A percentile compares a stretch with the other conserved stretches of the same genome.
Evolutionary conservation across 1,284 basidiomycete genomes (phyloP).

Genomic region (Sanghuangporus baumii): DNA sequence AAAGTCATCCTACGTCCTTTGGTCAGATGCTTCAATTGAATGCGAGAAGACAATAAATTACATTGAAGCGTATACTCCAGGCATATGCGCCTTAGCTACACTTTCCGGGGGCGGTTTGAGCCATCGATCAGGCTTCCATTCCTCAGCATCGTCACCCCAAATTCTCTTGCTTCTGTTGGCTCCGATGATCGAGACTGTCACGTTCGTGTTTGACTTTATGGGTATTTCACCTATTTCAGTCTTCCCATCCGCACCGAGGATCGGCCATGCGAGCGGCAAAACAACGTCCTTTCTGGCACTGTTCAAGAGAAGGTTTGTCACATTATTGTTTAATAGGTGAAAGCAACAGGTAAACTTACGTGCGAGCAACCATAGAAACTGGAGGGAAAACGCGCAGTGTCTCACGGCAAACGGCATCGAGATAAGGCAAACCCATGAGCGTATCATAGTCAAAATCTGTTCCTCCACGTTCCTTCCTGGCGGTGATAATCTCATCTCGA

Average conservation of each 20-base stretch:
- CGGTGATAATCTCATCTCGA: slow-evolving; percentile 20
- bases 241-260: neutral
- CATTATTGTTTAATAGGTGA: neutral
- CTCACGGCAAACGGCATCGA: slow-evolving; percentile 36
- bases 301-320: neutral
- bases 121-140: slow-evolving; percentile 15
- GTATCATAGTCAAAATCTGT: neutral
- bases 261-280: slow-evolving; percentile 10
- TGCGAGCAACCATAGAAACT: slow-evolving; percentile 24
- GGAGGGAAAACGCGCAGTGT: slow-evolving; percentile 33
- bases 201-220: slow-evolving; percentile 4
- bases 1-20: slow-evolving; percentile 31
- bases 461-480: slow-evolving; percentile 19
- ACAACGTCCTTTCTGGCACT: slow-evolving; percentile 10
- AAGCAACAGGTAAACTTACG: neutral
- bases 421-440: slow-evolving; percentile 30
- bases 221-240: slow-evolving; percentile 2
- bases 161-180: slow-evolving; percentile 16
- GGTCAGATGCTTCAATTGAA: neutral
- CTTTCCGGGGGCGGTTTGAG: slow-evolving; percentile 15
- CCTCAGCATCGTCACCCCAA: slow-evolving; percentile 19
- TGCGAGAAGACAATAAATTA: slow-evolving; percentile 19
- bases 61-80: slow-evolving; percentile 33
- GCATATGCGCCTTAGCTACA: slow-evolving; percentile 24
- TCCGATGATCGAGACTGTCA: slow-evolving; percentile 16